phyloP scores from a whole-genome alignment of 768 basidiomycete species.

The Russula olivacea region DNA sequence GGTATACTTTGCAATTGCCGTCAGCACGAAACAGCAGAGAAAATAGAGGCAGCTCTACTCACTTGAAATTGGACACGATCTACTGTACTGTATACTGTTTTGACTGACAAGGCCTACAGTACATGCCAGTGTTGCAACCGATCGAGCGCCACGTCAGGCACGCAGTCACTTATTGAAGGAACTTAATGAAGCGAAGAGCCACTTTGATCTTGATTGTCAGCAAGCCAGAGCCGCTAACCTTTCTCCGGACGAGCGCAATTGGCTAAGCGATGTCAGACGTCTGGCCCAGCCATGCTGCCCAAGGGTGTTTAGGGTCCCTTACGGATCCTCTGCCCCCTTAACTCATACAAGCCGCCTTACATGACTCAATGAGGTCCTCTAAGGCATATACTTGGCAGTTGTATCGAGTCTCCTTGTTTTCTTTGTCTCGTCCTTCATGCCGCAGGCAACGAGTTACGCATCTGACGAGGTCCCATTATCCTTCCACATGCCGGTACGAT shows the following conservation, averaged over 20 bases:
- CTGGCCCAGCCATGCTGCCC: background rate
- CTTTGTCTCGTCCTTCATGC: slow-evolving; percentile 13
- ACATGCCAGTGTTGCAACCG: background rate
- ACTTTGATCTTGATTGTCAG: background rate
- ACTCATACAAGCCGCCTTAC: background rate
- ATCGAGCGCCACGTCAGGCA: slow-evolving; percentile 1
- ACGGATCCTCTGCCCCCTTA: background rate
- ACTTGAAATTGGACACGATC: background rate
- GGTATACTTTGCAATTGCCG: too few species aligned
- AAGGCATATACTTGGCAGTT: background rate
- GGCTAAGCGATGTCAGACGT: slow-evolving; percentile 1
- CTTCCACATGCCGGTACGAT: background rate
- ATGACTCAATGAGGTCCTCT: background rate
- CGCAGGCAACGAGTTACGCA: slow-evolving; percentile 2
- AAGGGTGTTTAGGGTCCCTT: background rate
- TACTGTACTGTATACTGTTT: background rate
- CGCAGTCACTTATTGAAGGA: background rate
- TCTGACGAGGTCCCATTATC: background rate
- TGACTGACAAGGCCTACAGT: background rate
- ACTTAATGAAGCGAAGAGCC: background rate
- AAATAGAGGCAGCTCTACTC: background rate
- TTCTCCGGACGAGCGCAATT: background rate
- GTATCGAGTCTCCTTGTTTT: slow-evolving; percentile 8
- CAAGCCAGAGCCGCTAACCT: background rate
- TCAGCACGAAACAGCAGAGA: background rate